Evolutionary conservation across 495 filamentous ascomycete species (phyloP).

Genomic region (Neurospora tetrasperma): DNA sequence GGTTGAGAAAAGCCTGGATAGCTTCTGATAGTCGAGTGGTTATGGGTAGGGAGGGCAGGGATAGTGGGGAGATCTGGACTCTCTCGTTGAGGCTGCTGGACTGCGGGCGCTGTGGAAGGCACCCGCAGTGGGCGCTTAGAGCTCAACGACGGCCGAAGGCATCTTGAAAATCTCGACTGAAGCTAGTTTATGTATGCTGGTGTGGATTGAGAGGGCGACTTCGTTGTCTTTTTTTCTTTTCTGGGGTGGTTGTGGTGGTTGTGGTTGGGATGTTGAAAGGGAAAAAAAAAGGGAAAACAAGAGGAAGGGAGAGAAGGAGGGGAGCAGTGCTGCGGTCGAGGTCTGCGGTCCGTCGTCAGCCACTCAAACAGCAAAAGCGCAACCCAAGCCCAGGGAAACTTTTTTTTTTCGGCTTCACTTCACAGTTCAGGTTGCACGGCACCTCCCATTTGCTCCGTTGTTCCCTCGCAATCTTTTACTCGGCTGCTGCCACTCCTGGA

Average conservation of each 20-base stretch:
- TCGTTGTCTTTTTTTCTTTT: conserved; percentile 50
- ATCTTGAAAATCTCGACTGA: conserved; percentile 70
- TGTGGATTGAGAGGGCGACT: conserved; percentile 45
- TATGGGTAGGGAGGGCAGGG: background rate
- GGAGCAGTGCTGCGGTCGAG: background rate
- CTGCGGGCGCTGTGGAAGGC: conserved; percentile 46
- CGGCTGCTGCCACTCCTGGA: background rate
- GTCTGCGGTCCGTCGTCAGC: background rate
- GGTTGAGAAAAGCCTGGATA: background rate
- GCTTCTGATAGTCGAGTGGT: background rate
- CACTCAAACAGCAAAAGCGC: background rate
- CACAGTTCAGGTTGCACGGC: background rate
- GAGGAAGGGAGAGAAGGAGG: conserved; percentile 4
- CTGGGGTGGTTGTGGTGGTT: background rate
- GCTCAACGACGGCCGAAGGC: conserved; percentile 86
- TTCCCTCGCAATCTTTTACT: background rate
- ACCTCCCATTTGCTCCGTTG: conserved; percentile 1
- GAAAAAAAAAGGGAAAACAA: conserved; percentile 15
- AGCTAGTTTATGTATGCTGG: conserved; percentile 37
- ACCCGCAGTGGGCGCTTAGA: conserved; percentile 86
- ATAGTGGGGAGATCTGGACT: conserved; percentile 29
- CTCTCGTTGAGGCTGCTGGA: conserved; percentile 77
- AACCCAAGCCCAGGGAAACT: background rate
- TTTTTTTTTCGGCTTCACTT: background rate
- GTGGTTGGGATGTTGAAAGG: conserved; percentile 10